Evolutionary conservation across 164 flowering plant species (phyloP), one percentile per base, ranked within the genome.

Genomic region (Aristolochia californica): DNA sequence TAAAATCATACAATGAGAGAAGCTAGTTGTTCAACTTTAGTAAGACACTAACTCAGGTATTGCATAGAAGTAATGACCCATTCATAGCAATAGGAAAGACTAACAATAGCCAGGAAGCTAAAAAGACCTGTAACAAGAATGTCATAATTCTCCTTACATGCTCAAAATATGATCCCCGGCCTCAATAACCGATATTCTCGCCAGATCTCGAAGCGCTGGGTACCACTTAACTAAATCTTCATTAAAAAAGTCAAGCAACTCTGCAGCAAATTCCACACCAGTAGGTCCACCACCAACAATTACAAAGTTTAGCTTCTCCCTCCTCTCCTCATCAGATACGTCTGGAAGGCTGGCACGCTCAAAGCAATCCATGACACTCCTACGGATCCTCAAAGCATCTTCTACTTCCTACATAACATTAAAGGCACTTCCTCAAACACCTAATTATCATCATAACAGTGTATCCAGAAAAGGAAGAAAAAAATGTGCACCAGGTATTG

Each of bases 211-310:
- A 28, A 71, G 78, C 15, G 48, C 61, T 4, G 98, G 98, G 72
- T 89, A 89, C 25, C 87, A 60, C 52, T 62, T 81, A 51, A 70
- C 70, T 34, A 93, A 53, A 77, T 93, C 94, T 66, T 81, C 89
- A 45, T 58, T 72, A 52, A 93, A 78, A 70, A 70, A 89, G 65
- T 93, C 98, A 74, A 87, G 89, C 69, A 89, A 87, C 65, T 77
- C 87, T 22, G 91, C 97, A 48, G 98, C 83, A 80, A 93, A 89
- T 72, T 93, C 97, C 58, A 89, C 98, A 28, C 98, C 98, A 15
- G 94, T 83, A 40, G 97, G 98, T 20, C 98, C 98, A 61, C 98
- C 98, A 51, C 97, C 98, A 66, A 93, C 94, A 66, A 93, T 60
- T 50, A 90, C 91, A 75, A 93, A 93, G 67, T 89, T 91, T 66